These are phyloP conservation scores for Teratosphaeria destructans DNA, from an alignment of 2,329 filamentous ascomycete species.

Conservation along the genomic window DNA sequence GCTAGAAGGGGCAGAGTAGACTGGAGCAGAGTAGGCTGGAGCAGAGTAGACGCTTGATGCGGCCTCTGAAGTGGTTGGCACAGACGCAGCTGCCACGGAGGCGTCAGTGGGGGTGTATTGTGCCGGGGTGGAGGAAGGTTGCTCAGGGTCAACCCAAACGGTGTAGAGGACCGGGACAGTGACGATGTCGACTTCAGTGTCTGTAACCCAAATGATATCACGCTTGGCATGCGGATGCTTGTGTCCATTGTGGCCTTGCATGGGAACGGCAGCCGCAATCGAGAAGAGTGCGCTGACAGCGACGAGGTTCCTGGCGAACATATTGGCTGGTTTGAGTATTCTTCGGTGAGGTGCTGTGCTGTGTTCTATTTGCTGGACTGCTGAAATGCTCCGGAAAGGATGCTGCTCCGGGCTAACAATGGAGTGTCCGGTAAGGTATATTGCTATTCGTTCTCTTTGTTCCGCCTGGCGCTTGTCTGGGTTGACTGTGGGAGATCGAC, in stretches of 20 bases:
- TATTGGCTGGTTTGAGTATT: slow-evolving; percentile 5
- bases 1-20: slow-evolving; percentile 15
- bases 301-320: slow-evolving; percentile 23
- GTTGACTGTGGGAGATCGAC: not conserved
- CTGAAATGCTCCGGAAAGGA: not conserved
- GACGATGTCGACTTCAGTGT: slow-evolving; percentile 37
- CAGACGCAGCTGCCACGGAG: slow-evolving; percentile 9
- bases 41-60: not conserved
- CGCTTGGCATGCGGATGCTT: slow-evolving; percentile 21
- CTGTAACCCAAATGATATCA: slow-evolving; percentile 41
- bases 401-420: not conserved
- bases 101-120: slow-evolving; percentile 3
- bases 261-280: slow-evolving; percentile 21
- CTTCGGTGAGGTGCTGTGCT: not conserved
- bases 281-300: slow-evolving; percentile 21
- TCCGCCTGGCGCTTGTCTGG: not conserved
- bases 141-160: slow-evolving; percentile 33
- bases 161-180: slow-evolving; percentile 41
- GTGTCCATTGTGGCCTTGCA: slow-evolving; percentile 3
- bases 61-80: slow-evolving; percentile 3
- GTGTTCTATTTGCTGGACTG: not conserved
- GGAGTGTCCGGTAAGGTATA: not conserved
- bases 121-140: slow-evolving; percentile 12
- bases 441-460: not conserved
- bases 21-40: slow-evolving; percentile 10